Conservation (phyloP, 1,139 yeast genomes). For the Suhomyces maxii region DNA sequence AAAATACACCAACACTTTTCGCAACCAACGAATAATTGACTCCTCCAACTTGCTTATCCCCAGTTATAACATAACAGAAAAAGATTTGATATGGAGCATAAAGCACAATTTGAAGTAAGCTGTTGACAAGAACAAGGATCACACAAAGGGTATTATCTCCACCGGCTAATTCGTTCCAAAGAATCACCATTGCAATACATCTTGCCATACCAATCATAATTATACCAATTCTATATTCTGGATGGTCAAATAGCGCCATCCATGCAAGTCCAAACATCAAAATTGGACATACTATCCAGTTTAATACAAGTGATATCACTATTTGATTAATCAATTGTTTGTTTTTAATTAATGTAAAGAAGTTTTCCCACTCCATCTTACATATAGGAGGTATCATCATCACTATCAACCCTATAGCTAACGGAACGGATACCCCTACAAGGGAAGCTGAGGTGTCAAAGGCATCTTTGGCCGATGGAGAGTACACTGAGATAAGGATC, state of each 20-base stretch:
- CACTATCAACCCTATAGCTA: conserved; percentile 52
- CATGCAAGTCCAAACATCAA: conserved; percentile 60
- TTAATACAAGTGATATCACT: conserved; percentile 42
- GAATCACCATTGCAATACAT: conserved; percentile 63
- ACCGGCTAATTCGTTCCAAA: conserved; percentile 60
- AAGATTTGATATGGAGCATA: conserved; percentile 57
- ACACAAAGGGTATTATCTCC: conserved; percentile 58
- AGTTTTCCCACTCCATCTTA: conserved; percentile 51
- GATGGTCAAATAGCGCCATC: conserved; percentile 49
- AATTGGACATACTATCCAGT: conserved; percentile 61
- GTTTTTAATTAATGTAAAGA: conserved; percentile 17
- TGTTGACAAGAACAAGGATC: conserved; percentile 51
- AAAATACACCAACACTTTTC: conserved; percentile 51
- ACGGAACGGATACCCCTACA: conserved; percentile 42
- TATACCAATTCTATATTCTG: conserved; percentile 53
- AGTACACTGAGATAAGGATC: conserved; percentile 32
- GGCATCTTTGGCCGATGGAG: conserved; percentile 28
- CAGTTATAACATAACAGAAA: conserved; percentile 43
- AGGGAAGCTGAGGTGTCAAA: conserved; percentile 30
- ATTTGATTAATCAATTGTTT: conserved; percentile 33
- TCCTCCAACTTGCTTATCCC: conserved; percentile 18
- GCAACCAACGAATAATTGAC: conserved; percentile 46
- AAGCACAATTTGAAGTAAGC: conserved; percentile 51
- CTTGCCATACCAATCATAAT: conserved; percentile 62
- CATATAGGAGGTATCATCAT: conserved; percentile 64